Conservation (phyloP, 306 rosid species). For the Acmispon strigosus region DNA sequence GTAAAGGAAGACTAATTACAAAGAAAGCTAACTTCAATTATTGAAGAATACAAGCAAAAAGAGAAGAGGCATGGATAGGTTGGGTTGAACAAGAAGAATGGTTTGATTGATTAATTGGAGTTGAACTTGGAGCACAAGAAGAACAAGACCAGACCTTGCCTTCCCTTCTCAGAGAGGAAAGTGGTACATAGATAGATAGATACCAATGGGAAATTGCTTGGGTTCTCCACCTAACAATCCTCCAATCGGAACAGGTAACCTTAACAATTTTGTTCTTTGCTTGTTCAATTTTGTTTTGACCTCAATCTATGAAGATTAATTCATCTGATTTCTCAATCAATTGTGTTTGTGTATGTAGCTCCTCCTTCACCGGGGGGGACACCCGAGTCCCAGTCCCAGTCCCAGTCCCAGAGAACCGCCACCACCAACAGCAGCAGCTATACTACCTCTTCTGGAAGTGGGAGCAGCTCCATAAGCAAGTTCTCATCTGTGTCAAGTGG, state of each 20-base stretch:
- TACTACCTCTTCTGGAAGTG: conserved; percentile 37
- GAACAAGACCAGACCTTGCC: neutral
- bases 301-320: too few species aligned
- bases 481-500: conserved; percentile 59
- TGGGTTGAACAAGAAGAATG: neutral
- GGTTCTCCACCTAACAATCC: conserved; percentile 31
- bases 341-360: neutral
- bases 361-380: conserved; percentile 19
- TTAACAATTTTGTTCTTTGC: neutral
- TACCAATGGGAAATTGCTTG: conserved; percentile 84
- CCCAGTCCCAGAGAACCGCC: conserved; percentile 1
- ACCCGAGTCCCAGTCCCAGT: conserved; percentile 27
- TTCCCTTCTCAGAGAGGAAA: neutral
- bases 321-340: neutral
- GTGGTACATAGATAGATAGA: neutral
- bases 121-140: neutral
- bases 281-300: neutral
- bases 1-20: neutral
- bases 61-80: neutral
- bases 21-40: conserved; percentile 10
- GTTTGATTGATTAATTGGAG: too few species aligned
- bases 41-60: neutral
- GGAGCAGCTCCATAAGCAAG: conserved; percentile 41
- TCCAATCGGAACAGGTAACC: conserved; percentile 37
- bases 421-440: conserved; percentile 27